Evolutionary conservation across 331 rosid species (phyloP).

Genomic region (Acacia pycnantha): DNA sequence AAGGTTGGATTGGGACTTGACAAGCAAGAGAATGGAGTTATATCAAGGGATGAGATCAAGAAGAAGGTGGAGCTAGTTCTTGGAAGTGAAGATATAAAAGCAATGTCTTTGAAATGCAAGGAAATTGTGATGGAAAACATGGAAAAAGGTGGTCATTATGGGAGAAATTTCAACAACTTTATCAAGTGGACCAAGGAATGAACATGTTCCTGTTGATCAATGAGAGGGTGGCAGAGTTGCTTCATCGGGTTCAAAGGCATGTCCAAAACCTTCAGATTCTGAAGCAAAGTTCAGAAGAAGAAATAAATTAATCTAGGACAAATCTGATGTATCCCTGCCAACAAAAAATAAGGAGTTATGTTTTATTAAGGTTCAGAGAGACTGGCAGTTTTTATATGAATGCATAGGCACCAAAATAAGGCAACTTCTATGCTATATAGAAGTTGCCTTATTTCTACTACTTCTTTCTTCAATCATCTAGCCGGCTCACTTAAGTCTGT

Average conservation of each 20-base stretch:
- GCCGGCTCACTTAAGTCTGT: too few relatives aligned
- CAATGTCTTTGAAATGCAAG: slow-evolving; percentile 23
- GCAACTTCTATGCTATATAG: too few relatives aligned
- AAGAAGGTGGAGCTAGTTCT: slow-evolving; percentile 49
- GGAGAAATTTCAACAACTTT: slow-evolving; percentile 33
- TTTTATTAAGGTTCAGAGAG: too few relatives aligned
- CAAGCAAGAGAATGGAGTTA: slow-evolving; percentile 24
- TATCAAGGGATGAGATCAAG: slow-evolving; percentile 37
- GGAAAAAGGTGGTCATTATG: not conserved
- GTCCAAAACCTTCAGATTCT: not conserved
- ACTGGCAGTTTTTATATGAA: too few relatives aligned
- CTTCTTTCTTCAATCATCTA: too few relatives aligned
- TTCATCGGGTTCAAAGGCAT: too few relatives aligned
- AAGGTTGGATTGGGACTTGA: slow-evolving; percentile 53
- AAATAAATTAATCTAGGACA: not conserved
- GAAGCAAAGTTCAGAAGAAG: not conserved
- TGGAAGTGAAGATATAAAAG: slow-evolving; percentile 37
- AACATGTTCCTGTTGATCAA: not conserved
- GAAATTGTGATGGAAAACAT: not conserved
- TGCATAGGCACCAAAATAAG: too few relatives aligned
- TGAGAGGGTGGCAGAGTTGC: not conserved
- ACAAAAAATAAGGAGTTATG: too few relatives aligned
- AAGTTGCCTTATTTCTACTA: too few relatives aligned
- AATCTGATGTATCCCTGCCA: too few relatives aligned
- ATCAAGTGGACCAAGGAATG: slow-evolving; percentile 20